Conservation (phyloP, 768 basidiomycete species). For the Amyloporia xantha region DNA sequence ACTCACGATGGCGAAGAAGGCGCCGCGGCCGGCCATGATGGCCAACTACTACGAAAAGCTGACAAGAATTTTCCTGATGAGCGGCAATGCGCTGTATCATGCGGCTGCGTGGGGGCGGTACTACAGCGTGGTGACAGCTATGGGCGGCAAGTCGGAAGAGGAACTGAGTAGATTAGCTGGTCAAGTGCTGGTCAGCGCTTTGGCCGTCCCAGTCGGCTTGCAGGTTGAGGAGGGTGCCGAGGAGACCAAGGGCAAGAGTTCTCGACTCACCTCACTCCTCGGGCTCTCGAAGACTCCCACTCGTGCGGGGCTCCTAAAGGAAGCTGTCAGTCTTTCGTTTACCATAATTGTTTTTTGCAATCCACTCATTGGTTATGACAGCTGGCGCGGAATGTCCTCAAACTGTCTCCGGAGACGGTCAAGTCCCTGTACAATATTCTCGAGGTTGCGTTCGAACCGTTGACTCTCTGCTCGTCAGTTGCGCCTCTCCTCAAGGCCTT, state of each 20-base stretch:
- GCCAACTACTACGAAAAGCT: conserved; percentile 98
- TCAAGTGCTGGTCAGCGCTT: conserved; percentile 86
- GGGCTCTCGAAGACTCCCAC: conserved; percentile 82
- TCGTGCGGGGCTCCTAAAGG: conserved; percentile 75
- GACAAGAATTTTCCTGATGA: conserved; percentile 93
- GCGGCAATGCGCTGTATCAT: conserved; percentile 90
- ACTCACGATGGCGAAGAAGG: conserved; percentile 88
- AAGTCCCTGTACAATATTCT: conserved; percentile 81
- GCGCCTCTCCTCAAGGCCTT: conserved; percentile 71
- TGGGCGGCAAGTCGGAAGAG: conserved; percentile 70
- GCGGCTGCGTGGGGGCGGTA: conserved; percentile 94
- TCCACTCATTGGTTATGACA: conserved; percentile 23
- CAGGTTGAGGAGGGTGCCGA: conserved; percentile 44
- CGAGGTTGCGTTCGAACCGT: conserved; percentile 90
- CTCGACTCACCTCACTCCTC: conserved; percentile 78
- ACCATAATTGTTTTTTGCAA: background rate
- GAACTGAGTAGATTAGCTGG: conserved; percentile 78
- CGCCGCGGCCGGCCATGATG: conserved; percentile 93
- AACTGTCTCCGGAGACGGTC: conserved; percentile 65
- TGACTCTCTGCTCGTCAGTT: conserved; percentile 72
- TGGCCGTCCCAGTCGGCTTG: conserved; percentile 83
- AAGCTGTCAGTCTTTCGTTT: conserved; percentile 56
- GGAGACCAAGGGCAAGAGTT: conserved; percentile 57
- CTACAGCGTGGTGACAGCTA: conserved; percentile 61
- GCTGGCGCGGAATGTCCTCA: conserved; percentile 80